Conservation (phyloP, 306 rosid genomes). For the Hippophae gyantsensis region DNA sequence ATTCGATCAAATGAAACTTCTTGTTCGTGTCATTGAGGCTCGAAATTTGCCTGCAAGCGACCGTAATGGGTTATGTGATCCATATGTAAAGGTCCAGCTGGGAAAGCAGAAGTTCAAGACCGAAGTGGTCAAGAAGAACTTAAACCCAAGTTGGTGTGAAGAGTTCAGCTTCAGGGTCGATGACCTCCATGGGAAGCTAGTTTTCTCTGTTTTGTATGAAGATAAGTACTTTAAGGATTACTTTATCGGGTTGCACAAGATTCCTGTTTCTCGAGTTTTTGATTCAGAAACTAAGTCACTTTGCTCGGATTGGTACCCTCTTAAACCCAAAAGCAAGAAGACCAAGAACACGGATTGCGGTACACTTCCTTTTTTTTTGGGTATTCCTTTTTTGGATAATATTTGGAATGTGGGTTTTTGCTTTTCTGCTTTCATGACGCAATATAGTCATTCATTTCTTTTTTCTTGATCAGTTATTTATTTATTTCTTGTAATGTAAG, state of each 20-base stretch:
- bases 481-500: too few species aligned
- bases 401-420: background rate
- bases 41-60: constrained; percentile 48
- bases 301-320: constrained; percentile 62
- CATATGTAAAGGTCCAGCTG: constrained; percentile 66
- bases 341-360: constrained; percentile 72
- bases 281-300: constrained; percentile 53
- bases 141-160: constrained; percentile 76
- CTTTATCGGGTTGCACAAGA: constrained; percentile 49
- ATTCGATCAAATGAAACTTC: constrained; percentile 48
- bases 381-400: background rate
- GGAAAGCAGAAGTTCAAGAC: constrained; percentile 74
- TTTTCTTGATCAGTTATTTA: too few species aligned
- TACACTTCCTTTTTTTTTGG: constrained; percentile 17
- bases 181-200: constrained; percentile 54
- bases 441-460: constrained; percentile 8
- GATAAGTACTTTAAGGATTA: constrained; percentile 77
- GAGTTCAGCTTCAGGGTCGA: constrained; percentile 69
- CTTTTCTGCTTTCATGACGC: background rate
- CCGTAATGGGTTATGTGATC: constrained; percentile 55
- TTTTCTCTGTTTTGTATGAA: constrained; percentile 63
- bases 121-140: constrained; percentile 64
- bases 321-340: constrained; percentile 60
- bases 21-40: constrained; percentile 74
- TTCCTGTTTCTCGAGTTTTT: constrained; percentile 56